Conservation (phyloP, 192 early-diverging fungal species). For the Mortierella alpina region DNA sequence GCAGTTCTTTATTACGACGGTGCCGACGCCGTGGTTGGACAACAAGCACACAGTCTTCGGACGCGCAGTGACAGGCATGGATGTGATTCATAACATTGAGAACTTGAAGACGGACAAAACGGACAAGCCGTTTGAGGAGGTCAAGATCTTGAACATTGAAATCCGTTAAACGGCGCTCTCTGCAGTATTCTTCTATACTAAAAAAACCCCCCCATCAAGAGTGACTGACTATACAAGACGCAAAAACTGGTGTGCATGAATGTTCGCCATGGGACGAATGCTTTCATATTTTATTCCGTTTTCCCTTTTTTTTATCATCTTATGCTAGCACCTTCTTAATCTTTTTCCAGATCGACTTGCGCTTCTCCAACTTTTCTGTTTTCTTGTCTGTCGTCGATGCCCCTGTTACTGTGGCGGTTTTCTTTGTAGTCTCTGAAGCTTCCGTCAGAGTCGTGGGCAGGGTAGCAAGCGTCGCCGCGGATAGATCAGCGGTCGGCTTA, state of each 20-base stretch:
- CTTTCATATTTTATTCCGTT: not conserved
- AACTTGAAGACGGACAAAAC: conserved; percentile 82
- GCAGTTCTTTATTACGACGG: conserved; percentile 97
- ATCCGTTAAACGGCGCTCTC: conserved; percentile 59
- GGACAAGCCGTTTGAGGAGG: conserved; percentile 91
- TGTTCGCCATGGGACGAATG: not conserved
- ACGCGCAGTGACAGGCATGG: conserved; percentile 88
- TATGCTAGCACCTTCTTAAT: conserved; percentile 41
- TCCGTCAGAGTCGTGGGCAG: not conserved
- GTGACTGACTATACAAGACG: no score
- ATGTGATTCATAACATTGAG: conserved; percentile 92
- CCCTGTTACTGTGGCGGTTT: not conserved
- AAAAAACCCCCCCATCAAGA: no score
- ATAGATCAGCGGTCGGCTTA: conserved; percentile 2
- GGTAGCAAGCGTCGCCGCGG: not conserved
- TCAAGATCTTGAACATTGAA: conserved; percentile 82
- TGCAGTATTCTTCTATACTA: no score
- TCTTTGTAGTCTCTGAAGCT: not conserved
- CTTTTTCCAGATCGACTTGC: conserved; percentile 46
- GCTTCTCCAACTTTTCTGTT: conserved; percentile 32
- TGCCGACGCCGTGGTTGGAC: conserved; percentile 95
- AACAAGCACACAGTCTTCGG: conserved; percentile 98
- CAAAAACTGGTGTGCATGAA: not conserved
- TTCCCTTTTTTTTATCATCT: not conserved
- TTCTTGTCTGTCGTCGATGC: not conserved